phyloP scores from a whole-genome alignment of 805 yeast genomes.

The Zygotorulaspora danielsina region DNA sequence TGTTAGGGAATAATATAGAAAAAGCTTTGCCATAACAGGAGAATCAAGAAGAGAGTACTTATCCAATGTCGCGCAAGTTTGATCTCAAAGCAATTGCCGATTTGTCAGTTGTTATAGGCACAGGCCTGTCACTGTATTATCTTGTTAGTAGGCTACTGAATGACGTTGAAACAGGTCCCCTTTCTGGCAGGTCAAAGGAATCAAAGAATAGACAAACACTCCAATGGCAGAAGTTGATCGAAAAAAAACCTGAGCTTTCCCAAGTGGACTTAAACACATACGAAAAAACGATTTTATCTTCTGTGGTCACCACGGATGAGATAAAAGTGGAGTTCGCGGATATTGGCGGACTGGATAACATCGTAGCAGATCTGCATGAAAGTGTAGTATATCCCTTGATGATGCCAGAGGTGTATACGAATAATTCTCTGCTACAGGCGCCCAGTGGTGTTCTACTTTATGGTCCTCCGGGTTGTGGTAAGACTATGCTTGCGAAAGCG shows the following conservation, averaged over 20 bases:
- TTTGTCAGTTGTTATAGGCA: conserved; percentile 50
- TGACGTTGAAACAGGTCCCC: conserved; percentile 43
- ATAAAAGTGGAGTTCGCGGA: conserved; percentile 71
- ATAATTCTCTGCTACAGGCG: conserved; percentile 73
- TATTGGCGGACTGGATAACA: conserved; percentile 82
- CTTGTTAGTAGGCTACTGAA: conserved; percentile 44
- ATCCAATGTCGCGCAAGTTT: conserved; percentile 35
- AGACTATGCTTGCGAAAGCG: conserved; percentile 95
- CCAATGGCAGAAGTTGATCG: conserved; percentile 54
- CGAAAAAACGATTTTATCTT: conserved; percentile 71
- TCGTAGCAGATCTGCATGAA: conserved; percentile 82
- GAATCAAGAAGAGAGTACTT: too few relatives aligned
- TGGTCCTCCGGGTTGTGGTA: conserved; percentile 98
- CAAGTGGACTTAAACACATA: conserved; percentile 55
- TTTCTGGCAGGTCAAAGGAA: conserved; percentile 45
- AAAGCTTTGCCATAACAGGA: too few relatives aligned
- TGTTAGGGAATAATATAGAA: too few relatives aligned
- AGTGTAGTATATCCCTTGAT: conserved; percentile 84
- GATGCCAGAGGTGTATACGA: conserved; percentile 65
- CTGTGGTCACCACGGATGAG: conserved; percentile 80
- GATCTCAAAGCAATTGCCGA: conserved; percentile 44
- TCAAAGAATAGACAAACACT: conserved; percentile 57
- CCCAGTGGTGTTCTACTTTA: conserved; percentile 91
- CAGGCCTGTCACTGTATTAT: conserved; percentile 68
- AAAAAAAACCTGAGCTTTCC: conserved; percentile 53